phyloP scores from a whole-genome alignment of 2,329 filamentous ascomycete genomes.

The Sarocladium brachiariae region DNA sequence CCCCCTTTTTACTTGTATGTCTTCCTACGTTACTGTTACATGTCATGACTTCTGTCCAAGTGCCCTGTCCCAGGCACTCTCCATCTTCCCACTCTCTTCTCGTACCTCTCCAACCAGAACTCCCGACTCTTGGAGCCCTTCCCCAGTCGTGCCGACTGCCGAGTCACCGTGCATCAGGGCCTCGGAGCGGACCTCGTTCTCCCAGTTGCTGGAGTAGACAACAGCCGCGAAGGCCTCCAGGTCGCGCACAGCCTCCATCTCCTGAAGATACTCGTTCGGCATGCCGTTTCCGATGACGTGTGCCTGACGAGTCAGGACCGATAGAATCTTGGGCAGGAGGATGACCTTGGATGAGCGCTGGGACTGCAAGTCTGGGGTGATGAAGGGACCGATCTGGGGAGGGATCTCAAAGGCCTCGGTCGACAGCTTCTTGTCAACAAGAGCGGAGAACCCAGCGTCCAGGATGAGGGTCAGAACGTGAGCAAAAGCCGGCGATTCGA shows the following conservation, averaged over 20 bases:
- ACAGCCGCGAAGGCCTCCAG: conserved; percentile 80
- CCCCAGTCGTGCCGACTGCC: conserved; percentile 22
- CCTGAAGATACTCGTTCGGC: conserved; percentile 63
- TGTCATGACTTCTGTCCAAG: conserved; percentile 20
- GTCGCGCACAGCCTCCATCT: conserved; percentile 70
- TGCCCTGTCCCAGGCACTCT: conserved; percentile 65
- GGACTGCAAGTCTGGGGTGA: conserved; percentile 44
- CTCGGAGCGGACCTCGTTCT: conserved; percentile 53
- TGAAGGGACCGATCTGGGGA: conserved; percentile 17
- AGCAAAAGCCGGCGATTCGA: conserved; percentile 87
- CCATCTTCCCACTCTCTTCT: conserved; percentile 37
- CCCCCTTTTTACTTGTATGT: background rate
- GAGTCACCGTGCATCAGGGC: conserved; percentile 29
- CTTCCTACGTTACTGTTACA: background rate
- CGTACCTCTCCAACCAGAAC: conserved; percentile 42
- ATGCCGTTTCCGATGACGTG: conserved; percentile 78
- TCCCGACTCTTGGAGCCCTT: conserved; percentile 36
- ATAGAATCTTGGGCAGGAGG: conserved; percentile 79
- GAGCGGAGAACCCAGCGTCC: conserved; percentile 76
- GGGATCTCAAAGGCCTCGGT: conserved; percentile 65
- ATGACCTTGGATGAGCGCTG: conserved; percentile 50
- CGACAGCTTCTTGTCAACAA: conserved; percentile 77
- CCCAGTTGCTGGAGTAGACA: conserved; percentile 81
- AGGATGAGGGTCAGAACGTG: conserved; percentile 81
- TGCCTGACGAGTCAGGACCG: conserved; percentile 83